Evolutionary conservation across 23 red algal genomes (phyloP).

Genomic region (Agarophyton chilense): DNA sequence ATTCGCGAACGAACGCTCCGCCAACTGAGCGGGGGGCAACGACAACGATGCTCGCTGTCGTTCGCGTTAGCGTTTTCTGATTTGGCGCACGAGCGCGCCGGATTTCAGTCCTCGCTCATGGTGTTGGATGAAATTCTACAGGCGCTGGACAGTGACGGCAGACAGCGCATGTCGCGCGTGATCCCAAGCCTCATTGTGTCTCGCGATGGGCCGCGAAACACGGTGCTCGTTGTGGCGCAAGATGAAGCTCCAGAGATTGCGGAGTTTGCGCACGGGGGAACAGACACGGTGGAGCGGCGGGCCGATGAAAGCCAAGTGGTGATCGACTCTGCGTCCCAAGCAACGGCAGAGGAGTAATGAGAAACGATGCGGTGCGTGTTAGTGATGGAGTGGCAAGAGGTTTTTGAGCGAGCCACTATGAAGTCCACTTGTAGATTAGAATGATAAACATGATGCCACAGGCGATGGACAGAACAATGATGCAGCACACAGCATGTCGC

Average conservation of each 20-base stretch:
- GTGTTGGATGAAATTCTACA: conserved; percentile 89
- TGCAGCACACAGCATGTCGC: conserved; percentile 67
- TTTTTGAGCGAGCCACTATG: background rate
- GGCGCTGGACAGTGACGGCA: conserved; percentile 78
- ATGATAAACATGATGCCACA: conserved; percentile 81
- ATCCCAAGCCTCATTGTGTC: conserved; percentile 24
- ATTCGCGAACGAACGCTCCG: conserved; percentile 47
- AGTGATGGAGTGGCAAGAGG: too few species aligned
- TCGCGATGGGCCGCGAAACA: conserved; percentile 24
- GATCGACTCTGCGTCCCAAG: background rate
- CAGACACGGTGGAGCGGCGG: conserved; percentile 43
- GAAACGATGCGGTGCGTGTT: too few species aligned
- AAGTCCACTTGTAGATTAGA: conserved; percentile 78
- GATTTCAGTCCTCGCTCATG: conserved; percentile 69
- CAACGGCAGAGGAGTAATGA: background rate
- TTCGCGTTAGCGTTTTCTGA: conserved; percentile 81
- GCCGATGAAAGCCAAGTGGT: conserved; percentile 29
- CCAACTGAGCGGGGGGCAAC: conserved; percentile 83
- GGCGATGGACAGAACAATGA: conserved; percentile 69
- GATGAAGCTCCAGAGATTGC: conserved; percentile 66
- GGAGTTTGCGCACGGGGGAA: conserved; percentile 56
- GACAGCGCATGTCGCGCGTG: conserved; percentile 50
- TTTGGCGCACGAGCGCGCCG: conserved; percentile 57
- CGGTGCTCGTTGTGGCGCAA: conserved; percentile 82
- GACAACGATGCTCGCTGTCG: conserved; percentile 69